Conservation (phyloP, 257 asterid genomes). For the Rauvolfia tetraphylla region DNA sequence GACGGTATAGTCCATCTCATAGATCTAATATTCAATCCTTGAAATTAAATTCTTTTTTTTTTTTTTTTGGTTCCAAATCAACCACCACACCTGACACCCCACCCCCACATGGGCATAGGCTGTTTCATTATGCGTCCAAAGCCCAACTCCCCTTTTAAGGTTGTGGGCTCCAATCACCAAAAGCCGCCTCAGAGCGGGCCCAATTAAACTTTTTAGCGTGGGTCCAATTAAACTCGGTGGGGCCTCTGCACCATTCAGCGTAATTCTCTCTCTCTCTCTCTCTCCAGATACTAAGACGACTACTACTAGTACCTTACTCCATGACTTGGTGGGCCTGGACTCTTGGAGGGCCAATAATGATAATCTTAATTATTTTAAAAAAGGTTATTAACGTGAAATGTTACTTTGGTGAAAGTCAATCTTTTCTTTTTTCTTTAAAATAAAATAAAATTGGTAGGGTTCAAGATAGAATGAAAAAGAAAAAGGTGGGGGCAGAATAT, state of each 20-base stretch:
- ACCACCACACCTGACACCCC: background rate
- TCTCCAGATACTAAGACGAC: too few relatives aligned
- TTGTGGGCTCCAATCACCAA: slow-evolving; percentile 3
- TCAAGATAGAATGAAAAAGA: too few relatives aligned
- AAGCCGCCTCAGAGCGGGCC: background rate
- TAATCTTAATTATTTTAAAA: too few relatives aligned
- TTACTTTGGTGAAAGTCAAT: too few relatives aligned
- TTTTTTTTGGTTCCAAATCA: background rate
- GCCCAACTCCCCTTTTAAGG: background rate
- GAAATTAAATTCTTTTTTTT: background rate
- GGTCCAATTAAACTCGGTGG: background rate
- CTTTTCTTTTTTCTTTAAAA: too few relatives aligned
- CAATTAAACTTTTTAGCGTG: background rate
- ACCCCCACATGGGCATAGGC: background rate
- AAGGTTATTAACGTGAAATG: too few relatives aligned
- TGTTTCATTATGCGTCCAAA: background rate
- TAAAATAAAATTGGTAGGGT: background rate
- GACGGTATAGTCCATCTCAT: too few relatives aligned
- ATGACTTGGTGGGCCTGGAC: too few relatives aligned
- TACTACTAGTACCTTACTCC: too few relatives aligned
- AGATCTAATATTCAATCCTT: too few relatives aligned
- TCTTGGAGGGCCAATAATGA: too few relatives aligned
- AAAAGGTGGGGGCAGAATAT: background rate
- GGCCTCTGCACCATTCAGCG: background rate
- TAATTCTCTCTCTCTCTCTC: background rate